Percentiles rank a stretch among this genome's conserved stretches.
phyloP scores from a whole-genome alignment of 2,329 filamentous ascomycete species.

The Nothophaeocryptopus gaeumannii region DNA sequence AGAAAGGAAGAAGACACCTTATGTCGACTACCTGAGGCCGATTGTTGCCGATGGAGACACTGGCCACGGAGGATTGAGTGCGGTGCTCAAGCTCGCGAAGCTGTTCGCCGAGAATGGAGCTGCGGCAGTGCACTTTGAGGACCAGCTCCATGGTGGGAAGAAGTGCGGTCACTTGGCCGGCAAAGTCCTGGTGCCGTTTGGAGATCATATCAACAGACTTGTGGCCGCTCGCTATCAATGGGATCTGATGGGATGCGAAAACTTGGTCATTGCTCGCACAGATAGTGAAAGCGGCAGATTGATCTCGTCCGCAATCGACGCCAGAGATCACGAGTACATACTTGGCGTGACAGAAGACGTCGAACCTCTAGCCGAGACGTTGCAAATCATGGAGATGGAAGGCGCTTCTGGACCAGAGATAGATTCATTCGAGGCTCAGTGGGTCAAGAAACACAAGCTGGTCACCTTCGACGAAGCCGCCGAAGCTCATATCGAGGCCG shows the following conservation, averaged over 20 bases:
- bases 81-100: conserved; percentile 93
- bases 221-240: conserved; percentile 92
- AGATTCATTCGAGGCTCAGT: conserved; percentile 78
- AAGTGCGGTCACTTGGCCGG: conserved; percentile 96
- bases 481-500: conserved; percentile 36
- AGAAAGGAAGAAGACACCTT: conserved; percentile 72
- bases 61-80: conserved; percentile 84
- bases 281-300: conserved; percentile 93
- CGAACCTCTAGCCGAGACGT: conserved; percentile 78
- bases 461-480: conserved; percentile 84
- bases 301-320: conserved; percentile 85
- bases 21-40: conserved; percentile 86
- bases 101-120: conserved; percentile 96
- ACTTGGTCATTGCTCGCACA: conserved; percentile 88
- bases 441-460: conserved; percentile 82
- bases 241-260: conserved; percentile 97
- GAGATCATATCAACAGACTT: conserved; percentile 94
- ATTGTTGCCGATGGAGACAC: conserved; percentile 97
- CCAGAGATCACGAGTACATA: conserved; percentile 95
- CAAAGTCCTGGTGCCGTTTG: conserved; percentile 89
- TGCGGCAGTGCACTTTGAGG: conserved; percentile 94
- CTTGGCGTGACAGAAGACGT: conserved; percentile 77
- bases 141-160: conserved; percentile 96
- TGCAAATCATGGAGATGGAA: conserved; percentile 82
- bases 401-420: conserved; percentile 79